phyloP scores from a whole-genome alignment of 495 filamentous ascomycete species.

The Halenospora varia region DNA sequence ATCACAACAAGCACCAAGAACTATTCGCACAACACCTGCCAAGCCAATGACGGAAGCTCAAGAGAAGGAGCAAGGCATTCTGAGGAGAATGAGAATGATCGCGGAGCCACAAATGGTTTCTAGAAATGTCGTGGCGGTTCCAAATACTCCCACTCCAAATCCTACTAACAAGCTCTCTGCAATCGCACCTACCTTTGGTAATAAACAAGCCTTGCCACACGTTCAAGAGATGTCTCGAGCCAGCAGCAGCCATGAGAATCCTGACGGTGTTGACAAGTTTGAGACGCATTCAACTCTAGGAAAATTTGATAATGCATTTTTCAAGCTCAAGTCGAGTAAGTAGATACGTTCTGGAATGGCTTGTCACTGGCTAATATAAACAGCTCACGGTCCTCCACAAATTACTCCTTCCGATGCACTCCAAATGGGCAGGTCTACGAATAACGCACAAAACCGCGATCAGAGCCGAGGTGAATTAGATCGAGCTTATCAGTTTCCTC shows the following conservation, averaged over 20 bases:
- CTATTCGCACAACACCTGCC: background rate
- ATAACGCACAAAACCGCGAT: background rate
- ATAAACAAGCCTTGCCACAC: background rate
- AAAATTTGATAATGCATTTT: background rate
- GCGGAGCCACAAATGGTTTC: background rate
- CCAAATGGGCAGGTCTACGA: background rate
- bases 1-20: background rate
- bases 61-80: background rate
- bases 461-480: conserved; percentile 10
- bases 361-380: background rate
- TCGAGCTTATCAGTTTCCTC: conserved; percentile 19
- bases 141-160: background rate
- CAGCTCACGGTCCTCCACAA: background rate
- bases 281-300: background rate
- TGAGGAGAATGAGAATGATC: background rate
- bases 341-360: background rate
- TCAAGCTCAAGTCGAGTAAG: background rate
- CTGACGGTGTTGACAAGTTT: background rate
- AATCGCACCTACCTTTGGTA: background rate
- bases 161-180: background rate
- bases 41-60: background rate
- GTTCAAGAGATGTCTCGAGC: background rate
- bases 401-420: background rate
- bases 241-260: background rate
- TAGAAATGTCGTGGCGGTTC: background rate